A percentile compares a stretch with the other conserved stretches of the same genome.
These are phyloP conservation scores for Ceratocystis lukuohia DNA, from an alignment of 2,329 filamentous ascomycete species.

Conservation along the genomic window DNA sequence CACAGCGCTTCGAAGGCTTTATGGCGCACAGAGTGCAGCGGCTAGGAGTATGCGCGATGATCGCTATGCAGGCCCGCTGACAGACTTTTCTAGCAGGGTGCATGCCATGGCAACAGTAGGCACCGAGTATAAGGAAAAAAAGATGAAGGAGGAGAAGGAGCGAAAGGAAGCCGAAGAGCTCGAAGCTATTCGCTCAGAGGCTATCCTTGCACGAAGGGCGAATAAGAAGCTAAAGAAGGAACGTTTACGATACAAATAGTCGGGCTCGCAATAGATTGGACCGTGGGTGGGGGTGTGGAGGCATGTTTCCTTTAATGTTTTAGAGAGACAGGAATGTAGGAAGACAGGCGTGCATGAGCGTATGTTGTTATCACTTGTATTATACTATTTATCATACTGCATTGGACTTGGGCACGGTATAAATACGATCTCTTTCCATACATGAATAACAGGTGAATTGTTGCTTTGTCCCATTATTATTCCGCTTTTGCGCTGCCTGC, in stretches of 20 bases:
- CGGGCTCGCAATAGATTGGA: neutral
- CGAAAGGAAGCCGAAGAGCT: neutral
- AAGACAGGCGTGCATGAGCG: neutral
- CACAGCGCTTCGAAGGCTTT: slow-evolving; percentile 9
- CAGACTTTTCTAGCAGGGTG: slow-evolving; percentile 15
- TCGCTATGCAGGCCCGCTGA: slow-evolving; percentile 13
- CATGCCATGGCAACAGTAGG: slow-evolving; percentile 12
- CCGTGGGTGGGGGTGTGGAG: neutral
- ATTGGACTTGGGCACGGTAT: neutral
- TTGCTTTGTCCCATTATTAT: no score
- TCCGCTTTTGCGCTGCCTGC: no score
- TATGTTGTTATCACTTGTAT: neutral
- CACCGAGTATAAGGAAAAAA: neutral
- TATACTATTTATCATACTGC: neutral
- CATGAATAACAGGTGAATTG: neutral
- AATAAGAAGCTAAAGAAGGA: slow-evolving; percentile 10
- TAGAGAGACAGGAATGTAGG: neutral
- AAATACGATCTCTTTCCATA: neutral
- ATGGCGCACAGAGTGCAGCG: neutral
- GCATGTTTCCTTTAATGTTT: neutral
- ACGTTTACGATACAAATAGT: neutral
- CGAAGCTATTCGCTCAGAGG: neutral
- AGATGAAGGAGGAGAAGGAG: neutral
- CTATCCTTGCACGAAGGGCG: neutral
- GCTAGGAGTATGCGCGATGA: neutral